phyloP scores from a whole-genome alignment of 768 basidiomycete genomes.

The Mycena kentingensis region DNA sequence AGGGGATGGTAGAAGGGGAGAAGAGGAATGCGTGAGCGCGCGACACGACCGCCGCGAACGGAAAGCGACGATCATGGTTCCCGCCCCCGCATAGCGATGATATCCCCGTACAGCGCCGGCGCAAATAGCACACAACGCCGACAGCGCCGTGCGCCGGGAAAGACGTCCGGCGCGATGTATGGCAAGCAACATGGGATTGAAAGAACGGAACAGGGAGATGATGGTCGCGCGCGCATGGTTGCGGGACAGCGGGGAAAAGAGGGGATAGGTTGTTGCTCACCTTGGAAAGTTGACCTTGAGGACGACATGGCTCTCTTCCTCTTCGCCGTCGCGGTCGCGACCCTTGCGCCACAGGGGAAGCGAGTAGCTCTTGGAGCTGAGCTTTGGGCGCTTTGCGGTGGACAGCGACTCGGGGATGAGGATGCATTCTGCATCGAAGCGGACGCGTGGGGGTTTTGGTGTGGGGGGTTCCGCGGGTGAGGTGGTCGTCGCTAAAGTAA shows the following conservation, averaged over 20 bases:
- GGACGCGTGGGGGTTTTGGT: conserved; percentile 38
- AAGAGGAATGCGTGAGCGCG: neutral
- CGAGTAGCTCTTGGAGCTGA: conserved; percentile 66
- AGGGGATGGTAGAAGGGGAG: neutral
- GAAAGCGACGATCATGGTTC: no score
- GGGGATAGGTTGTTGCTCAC: conserved; percentile 39
- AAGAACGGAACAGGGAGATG: neutral
- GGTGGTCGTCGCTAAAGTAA: neutral
- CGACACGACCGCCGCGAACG: no score
- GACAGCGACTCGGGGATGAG: conserved; percentile 64
- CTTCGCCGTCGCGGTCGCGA: conserved; percentile 24
- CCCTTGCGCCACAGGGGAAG: conserved; percentile 66
- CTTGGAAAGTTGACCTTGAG: conserved; percentile 65
- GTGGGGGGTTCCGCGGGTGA: neutral
- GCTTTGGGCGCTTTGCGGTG: conserved; percentile 46
- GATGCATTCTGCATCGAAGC: conserved; percentile 73
- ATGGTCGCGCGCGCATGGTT: conserved; percentile 7
- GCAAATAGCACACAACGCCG: no score
- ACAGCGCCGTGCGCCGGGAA: no score
- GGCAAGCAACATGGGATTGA: neutral
- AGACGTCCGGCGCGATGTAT: no score
- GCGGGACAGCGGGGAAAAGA: conserved; percentile 4
- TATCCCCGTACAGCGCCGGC: neutral
- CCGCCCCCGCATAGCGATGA: conserved; percentile 1
- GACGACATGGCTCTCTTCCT: conserved; percentile 49